Evolutionary conservation across 768 basidiomycete species (phyloP), one percentile per base, ranked within the genome.

Genomic region (Phaffia tasmanica): DNA sequence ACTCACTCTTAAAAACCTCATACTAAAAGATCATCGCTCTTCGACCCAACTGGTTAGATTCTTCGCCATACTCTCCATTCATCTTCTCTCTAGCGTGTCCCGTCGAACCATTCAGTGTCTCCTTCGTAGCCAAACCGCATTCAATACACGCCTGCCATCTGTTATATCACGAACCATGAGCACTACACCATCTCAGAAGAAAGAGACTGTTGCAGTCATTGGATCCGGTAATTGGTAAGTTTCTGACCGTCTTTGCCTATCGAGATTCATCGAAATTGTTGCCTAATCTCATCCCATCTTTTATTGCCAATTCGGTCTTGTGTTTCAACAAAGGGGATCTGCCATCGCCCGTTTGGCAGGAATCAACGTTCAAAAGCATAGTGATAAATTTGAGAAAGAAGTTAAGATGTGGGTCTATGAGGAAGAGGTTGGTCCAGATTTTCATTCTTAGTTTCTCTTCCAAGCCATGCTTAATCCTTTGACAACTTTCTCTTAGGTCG

Each of bases 371-470:
- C 70, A 71, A 62, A 67, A 70, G 60, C 70, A 77, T 49, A 63
- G 75, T 0, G 76, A 79, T 54, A 54, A 71, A 19, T 80, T 79
- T 59, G 80, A 79, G 32, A 62, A 73, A 65, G 64, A 73, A n/a
- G 77, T 80, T 23, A 72, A 72, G 30, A 79, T 79, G 72, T 80
- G 79, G 79, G 78, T 79, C 25, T 79, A 73, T 62, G 78, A 80
- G 68, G 79, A 80, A 69, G 73, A 79, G 59, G 77, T 78, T 53
- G 61, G 75, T 69, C 1, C 21, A 46, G 27, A 9, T 55, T 23
- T 42, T 46, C 53, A 25, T 42, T 21, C 16, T 19, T 42, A 19
- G 15, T 42, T 49, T 25, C 51, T 32, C 27, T 29, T 23, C 27
- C 56, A 21, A n/a, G 6, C 11, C 27, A 57, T 19, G 9, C 4